These are phyloP conservation scores for Phytophthora multivora DNA, from an alignment of 352 stramenopile species.

Conservation along the genomic window DNA sequence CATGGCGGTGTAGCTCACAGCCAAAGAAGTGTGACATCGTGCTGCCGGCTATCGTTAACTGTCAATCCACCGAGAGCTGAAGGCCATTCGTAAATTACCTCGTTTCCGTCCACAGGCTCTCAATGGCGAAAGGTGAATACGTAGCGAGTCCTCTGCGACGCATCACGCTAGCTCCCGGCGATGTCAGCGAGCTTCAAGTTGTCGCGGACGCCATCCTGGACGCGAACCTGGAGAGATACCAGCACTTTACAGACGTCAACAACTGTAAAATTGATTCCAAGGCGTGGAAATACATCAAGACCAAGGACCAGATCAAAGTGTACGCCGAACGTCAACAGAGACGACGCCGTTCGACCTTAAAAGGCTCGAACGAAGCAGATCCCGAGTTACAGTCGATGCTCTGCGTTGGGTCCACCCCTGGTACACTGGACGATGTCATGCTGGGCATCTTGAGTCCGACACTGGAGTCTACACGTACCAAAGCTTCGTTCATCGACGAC, in stretches of 20 bases:
- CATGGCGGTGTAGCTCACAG: constrained; percentile 25
- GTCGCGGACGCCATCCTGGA: constrained; percentile 34
- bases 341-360: constrained; percentile 3
- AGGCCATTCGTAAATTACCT: constrained; percentile 20
- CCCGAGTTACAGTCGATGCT: constrained; percentile 33
- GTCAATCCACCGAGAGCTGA: constrained; percentile 18
- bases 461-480: constrained; percentile 31
- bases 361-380: not conserved
- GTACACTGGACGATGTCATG: constrained; percentile 49
- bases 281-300: constrained; percentile 37
- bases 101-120: constrained; percentile 1
- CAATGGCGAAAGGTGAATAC: constrained; percentile 33
- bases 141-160: constrained; percentile 29
- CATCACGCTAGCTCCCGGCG: constrained; percentile 14
- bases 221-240: constrained; percentile 32
- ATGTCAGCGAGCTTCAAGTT: constrained; percentile 25
- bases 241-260: constrained; percentile 19
- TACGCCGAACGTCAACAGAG: constrained; percentile 27
- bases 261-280: constrained; percentile 26
- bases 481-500: constrained; percentile 41
- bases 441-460: constrained; percentile 40
- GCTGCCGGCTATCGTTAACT: constrained; percentile 10
- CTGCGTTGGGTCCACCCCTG: constrained; percentile 33
- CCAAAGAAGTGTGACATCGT: constrained; percentile 15
- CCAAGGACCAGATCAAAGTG: constrained; percentile 33